Evolutionary conservation across 495 filamentous ascomycete genomes (phyloP).

Genomic region (Sabuloglossum arenarium): DNA sequence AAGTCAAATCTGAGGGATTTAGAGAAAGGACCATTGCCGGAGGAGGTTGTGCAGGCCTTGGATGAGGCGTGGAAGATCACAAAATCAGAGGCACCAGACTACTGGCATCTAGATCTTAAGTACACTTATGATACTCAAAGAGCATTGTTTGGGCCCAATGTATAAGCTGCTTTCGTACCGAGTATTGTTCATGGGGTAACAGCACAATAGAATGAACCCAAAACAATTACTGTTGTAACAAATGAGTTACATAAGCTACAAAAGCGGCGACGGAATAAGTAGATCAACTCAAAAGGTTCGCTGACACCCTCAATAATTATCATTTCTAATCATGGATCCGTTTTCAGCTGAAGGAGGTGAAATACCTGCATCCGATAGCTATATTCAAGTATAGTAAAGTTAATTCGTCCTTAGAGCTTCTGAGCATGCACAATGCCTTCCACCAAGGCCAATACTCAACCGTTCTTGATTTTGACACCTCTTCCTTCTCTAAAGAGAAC

Average conservation of each 20-base stretch:
- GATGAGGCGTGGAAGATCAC: conserved; percentile 55
- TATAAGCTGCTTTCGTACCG: not conserved
- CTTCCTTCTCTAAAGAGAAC: conserved; percentile 57
- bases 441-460: conserved; percentile 74
- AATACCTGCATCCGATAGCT: not conserved
- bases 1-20: conserved; percentile 53
- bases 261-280: not conserved
- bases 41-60: conserved; percentile 59
- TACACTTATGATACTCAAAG: conserved; percentile 8
- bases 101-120: conserved; percentile 4
- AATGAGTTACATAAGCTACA: not conserved
- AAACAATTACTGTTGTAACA: too few species aligned
- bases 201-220: too few species aligned
- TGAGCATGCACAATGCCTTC: conserved; percentile 91
- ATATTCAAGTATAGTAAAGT: not conserved
- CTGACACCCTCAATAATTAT: not conserved
- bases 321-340: conserved; percentile 48
- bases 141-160: conserved; percentile 4
- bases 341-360: conserved; percentile 78
- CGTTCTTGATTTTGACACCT: conserved; percentile 62
- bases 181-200: too few species aligned
- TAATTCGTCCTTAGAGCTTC: conserved; percentile 39
- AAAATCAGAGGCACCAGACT: conserved; percentile 41
- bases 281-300: not conserved
- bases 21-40: conserved; percentile 73